Conservation (phyloP, 2,329 filamentous ascomycete genomes). For the Trichoderma atrobrunneum region DNA sequence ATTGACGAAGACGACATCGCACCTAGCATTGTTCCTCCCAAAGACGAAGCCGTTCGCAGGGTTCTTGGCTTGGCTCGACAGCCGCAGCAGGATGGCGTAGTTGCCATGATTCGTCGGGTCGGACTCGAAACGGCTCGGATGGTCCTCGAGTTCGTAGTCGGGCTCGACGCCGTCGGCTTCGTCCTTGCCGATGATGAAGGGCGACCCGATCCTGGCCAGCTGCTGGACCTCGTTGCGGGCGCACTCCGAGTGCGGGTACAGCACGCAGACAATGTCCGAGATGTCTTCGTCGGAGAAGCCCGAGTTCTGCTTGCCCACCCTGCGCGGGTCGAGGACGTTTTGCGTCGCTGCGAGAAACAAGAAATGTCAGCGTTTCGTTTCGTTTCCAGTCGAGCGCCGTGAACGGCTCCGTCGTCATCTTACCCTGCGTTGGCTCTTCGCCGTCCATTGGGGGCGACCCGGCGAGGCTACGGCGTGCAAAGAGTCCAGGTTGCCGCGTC, state of each 20-base stretch:
- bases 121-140: slow-evolving; percentile 45
- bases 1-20: slow-evolving; percentile 68
- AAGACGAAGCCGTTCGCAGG: slow-evolving; percentile 76
- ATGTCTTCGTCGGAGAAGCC: slow-evolving; percentile 80
- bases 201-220: slow-evolving; percentile 47
- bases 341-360: slow-evolving; percentile 22
- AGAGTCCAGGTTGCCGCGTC: slow-evolving; percentile 22
- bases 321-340: slow-evolving; percentile 70
- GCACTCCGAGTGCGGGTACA: slow-evolving; percentile 72
- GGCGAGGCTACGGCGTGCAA: slow-evolving; percentile 29
- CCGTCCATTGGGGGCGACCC: slow-evolving; percentile 42
- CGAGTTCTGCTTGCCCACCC: slow-evolving; percentile 75
- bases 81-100: slow-evolving; percentile 73
- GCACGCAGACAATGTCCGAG: slow-evolving; percentile 83
- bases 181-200: slow-evolving; percentile 50
- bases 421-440: slow-evolving; percentile 45
- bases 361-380: neutral
- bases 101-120: slow-evolving; percentile 42
- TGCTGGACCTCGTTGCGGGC: slow-evolving; percentile 68
- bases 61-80: slow-evolving; percentile 71
- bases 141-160: slow-evolving; percentile 51
- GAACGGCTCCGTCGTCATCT: neutral
- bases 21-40: slow-evolving; percentile 68
- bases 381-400: neutral
- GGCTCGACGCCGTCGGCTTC: slow-evolving; percentile 50